Percentiles rank a stretch among this genome's conserved stretches.
These are phyloP conservation scores for Thelephora terrestris DNA, from an alignment of 1,284 basidiomycete species.

Conservation along the genomic window DNA sequence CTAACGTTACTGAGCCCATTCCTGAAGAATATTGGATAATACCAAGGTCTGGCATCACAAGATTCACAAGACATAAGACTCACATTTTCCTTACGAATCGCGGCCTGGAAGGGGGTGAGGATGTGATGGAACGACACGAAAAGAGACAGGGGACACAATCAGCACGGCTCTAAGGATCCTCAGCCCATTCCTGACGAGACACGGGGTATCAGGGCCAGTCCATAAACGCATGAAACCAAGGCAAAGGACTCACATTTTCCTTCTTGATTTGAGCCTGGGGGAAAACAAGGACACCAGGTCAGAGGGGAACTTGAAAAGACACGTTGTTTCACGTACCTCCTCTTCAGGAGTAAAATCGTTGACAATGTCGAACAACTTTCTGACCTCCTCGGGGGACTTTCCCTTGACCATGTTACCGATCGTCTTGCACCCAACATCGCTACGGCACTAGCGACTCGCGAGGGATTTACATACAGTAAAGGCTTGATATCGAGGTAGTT, in stretches of 20 bases:
- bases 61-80: too few species aligned
- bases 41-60: too few species aligned
- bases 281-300: slow-evolving; percentile 8
- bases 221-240: slow-evolving; percentile 4
- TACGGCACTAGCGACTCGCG: slow-evolving; percentile 27
- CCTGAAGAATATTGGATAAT: too few species aligned
- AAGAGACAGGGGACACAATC: too few species aligned
- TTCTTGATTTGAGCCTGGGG: slow-evolving; percentile 94
- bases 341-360: slow-evolving; percentile 99
- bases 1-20: slow-evolving; percentile 87
- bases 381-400: slow-evolving; percentile 93
- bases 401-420: slow-evolving; percentile 99
- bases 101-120: too few species aligned
- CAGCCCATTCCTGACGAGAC: slow-evolving; percentile 72
- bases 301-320: slow-evolving; percentile 2
- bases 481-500: slow-evolving; percentile 99
- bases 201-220: background rate
- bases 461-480: slow-evolving; percentile 60
- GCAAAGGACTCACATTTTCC: slow-evolving; percentile 73
- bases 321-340: slow-evolving; percentile 49
- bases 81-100: too few species aligned
- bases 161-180: slow-evolving; percentile 54
- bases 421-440: slow-evolving; percentile 99
- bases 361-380: slow-evolving; percentile 94
- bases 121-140: too few species aligned